Base-by-base conservation (phyloP, 441 rosid genomes). In the Gossypium trilobum region DNA sequence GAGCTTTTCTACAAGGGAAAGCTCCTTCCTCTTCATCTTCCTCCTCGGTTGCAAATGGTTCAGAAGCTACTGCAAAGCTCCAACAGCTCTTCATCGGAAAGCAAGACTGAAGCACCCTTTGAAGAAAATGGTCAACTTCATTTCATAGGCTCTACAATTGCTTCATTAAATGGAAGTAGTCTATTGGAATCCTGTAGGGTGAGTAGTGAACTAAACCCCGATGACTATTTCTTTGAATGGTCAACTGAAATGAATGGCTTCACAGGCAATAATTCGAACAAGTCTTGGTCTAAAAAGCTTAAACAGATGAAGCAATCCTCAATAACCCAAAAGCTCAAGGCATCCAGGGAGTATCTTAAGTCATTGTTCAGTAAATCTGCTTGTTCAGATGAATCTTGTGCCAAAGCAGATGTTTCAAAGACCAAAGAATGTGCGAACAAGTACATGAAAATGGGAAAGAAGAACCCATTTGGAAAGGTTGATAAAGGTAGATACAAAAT, bases 1-100 rank as follows among this genome's bases (percentile, higher is more conserved):
- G 97, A 95, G 71, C 98, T 95, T 16, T 95, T 95, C 87, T 91
- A 86, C 84, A 86, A 87, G 7, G 99, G 99, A 7, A 92, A 87
- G 72, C 93, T 95, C 75, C 96, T 95, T 25, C 99, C 99, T 74
- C 99, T 95, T 31, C 97, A 86, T 57, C 86, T 89, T 66, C 95
- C 98, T 77, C 97, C 90, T 77, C 85, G 95, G 20, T 77, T 87
- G 48, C 85, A 85, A 76, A 89, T 88, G 94, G 92, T 92, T 59
- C 87, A 86, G 69, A 85, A 84, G 23, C 93, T 91, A 75, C 78
- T 84, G 69, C 91, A 86, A 60, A 76, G 74, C 58, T 79, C 89
- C 17, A 66, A 79, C 16, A 51, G 70, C 44, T 25, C 63, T 36
- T 23, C 68, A 58, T 44, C 57, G 27, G 63, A 77, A 19, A 44